A percentile compares a stretch with the other conserved stretches of the same genome.
Conservation (phyloP, 495 filamentous ascomycete genomes). For the Penicilliopsis zonata region DNA sequence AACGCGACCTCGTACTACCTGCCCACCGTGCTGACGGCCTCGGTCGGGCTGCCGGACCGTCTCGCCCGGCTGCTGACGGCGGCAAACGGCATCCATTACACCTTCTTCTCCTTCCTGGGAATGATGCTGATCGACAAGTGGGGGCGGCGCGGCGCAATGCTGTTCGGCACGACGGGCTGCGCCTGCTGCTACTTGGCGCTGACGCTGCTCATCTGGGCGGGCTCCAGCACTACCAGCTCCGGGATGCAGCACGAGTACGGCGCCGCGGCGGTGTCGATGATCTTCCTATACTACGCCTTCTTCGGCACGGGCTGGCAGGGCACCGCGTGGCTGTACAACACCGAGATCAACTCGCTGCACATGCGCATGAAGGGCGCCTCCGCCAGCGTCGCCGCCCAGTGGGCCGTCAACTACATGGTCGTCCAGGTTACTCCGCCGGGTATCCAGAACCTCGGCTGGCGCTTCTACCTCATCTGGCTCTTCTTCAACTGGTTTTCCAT, state of each 20-base stretch:
- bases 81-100: constrained; percentile 37
- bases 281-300: constrained; percentile 24
- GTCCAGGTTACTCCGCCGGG: constrained; percentile 22
- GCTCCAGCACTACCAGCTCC: constrained; percentile 20
- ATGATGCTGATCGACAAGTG: constrained; percentile 36
- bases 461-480: constrained; percentile 19
- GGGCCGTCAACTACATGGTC: constrained; percentile 22
- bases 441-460: constrained; percentile 20
- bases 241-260: constrained; percentile 18
- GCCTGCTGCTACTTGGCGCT: constrained; percentile 41
- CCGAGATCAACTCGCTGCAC: constrained; percentile 23
- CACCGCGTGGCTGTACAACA: constrained; percentile 28
- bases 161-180: constrained; percentile 36
- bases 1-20: constrained; percentile 37
- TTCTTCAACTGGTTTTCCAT: no score
- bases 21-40: constrained; percentile 37
- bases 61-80: constrained; percentile 39
- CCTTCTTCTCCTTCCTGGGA: constrained; percentile 33
- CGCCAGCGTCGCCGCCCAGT: constrained; percentile 19
- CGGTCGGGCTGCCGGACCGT: constrained; percentile 31
- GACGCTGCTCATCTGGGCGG: constrained; percentile 38
- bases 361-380: constrained; percentile 20
- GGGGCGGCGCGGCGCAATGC: constrained; percentile 40
- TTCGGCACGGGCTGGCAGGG: constrained; percentile 21
- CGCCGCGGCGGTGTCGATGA: constrained; percentile 16